Base-by-base conservation (phyloP, 2,329 filamentous ascomycete genomes). In the Claviceps sp. region DNA sequence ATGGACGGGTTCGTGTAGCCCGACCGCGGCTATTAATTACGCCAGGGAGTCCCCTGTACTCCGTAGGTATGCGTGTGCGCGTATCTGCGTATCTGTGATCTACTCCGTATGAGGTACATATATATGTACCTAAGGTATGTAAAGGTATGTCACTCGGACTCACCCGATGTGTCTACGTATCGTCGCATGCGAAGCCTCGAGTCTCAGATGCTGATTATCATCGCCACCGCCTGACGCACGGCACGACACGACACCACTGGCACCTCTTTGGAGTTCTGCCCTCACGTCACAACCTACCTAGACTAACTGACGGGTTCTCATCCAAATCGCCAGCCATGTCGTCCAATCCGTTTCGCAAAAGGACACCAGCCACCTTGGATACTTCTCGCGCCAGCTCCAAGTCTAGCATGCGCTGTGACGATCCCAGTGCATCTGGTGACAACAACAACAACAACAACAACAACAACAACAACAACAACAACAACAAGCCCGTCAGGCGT, bases 401-500 rank as follows among this genome's bases (percentile, higher is more conserved):
- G 50, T 56, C 56, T 20, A 58, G 56, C 47, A 39, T 58, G 22
- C 55, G 56, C 52, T 51, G 44, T 34, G 53, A 56, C 37, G 46
- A 55, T 40, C 34, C 22, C 20, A 26, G 40, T 5, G 45, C 49
- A 48, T 34, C 38, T 20, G 45, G 45, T 22, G 39, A 65, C 61
- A 57, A 70, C 59, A 57, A 54, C 48, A 5, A 23, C 23, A 23
- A 23, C 23, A 23, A 7, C 5, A 9, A 29, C 26, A 29, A 3
- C 22, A 23, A 23, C 4, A 62, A 64, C 42, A 86, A 76, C 70
- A 9, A 29, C 8, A 9, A 3, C 26, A 29, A 29, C 7, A 2
- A 29, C 2, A 62, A 64, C 42, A 86, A 76, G 70, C 71, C 79
- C 40, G 72, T 77, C 53, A 85, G 85, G 67, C 84, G 79, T 60